Evolutionary conservation across 1,139 yeast species (phyloP).

Genomic region (Hyphopichia fennica): DNA sequence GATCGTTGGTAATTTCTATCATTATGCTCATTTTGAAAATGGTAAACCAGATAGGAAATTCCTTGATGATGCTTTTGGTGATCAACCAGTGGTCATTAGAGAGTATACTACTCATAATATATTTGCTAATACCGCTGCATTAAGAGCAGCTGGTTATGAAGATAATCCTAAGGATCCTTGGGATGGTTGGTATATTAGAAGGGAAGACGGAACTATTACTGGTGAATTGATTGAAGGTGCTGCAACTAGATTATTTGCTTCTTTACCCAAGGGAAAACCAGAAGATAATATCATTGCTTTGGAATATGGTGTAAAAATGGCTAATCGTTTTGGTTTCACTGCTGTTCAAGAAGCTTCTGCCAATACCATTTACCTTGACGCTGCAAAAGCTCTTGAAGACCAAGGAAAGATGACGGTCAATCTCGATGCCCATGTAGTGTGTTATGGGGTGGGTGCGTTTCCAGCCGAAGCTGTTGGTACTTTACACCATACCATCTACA

Average conservation of each 20-base stretch:
- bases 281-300: slow-evolving; percentile 18
- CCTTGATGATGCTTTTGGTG: slow-evolving; percentile 22
- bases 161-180: slow-evolving; percentile 17
- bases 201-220: slow-evolving; percentile 21
- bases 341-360: slow-evolving; percentile 22
- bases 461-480: slow-evolving; percentile 19
- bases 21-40: slow-evolving; percentile 18
- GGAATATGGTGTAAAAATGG: slow-evolving; percentile 20
- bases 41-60: slow-evolving; percentile 20
- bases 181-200: slow-evolving; percentile 21
- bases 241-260: slow-evolving; percentile 17
- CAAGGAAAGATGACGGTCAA: slow-evolving; percentile 16
- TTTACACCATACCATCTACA: slow-evolving; percentile 18
- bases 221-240: slow-evolving; percentile 24
- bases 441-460: slow-evolving; percentile 22
- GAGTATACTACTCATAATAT: slow-evolving; percentile 22
- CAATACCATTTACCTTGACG: slow-evolving; percentile 18
- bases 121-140: slow-evolving; percentile 22
- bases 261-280: slow-evolving; percentile 17
- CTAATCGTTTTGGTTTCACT: slow-evolving; percentile 21
- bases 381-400: slow-evolving; percentile 17
- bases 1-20: slow-evolving; percentile 22
- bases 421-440: slow-evolving; percentile 20
- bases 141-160: slow-evolving; percentile 23
- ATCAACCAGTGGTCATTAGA: slow-evolving; percentile 22